Base-by-base conservation (phyloP, 176 grass and related monocot genomes). In the Rhynchospora breviuscula region DNA sequence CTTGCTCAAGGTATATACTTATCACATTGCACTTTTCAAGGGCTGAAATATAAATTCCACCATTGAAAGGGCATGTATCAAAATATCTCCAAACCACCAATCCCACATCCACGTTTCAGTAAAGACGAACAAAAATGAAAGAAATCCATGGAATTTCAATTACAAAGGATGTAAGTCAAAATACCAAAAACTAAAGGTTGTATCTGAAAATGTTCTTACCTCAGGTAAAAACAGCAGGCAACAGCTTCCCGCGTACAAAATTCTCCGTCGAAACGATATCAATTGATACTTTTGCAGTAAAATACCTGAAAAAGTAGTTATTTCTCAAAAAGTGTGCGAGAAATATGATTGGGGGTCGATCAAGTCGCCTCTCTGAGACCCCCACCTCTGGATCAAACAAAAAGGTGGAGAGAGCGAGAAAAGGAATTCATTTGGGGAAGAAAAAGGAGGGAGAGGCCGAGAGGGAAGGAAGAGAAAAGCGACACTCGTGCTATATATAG, bases 401-500 rank as follows among this genome's bases (percentile, higher is more conserved):
- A 15, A 18, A 53, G 26, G 52, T 59, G 26, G 53, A 40, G 62
- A 14, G 18, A 22, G 62, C 8, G 62, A 65, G 49, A 29, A 13
- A 44, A 79, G 18, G 54, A 51, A 73, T 73, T 19, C 69, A 73
- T 73, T 51, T 23, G 52, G 0, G 29, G 22, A 52, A 52, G n/a
- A 52, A 31, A 81, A 31, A 81, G 59, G 18, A 8, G 52, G 19
- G 70, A 29, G 26, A 29, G 26, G 26, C 26, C 26, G 57, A 60
- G 60, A 63, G 44, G 26, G 60, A 60, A 63, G 79, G 59, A 18
- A 45, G n/a, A 63, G 33, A 48, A 62, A 7, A 22, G 35, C 17
- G 40, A 62, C 53, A 63, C 59, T 44, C 35, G 18, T 62, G 52
- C 26, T 81, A 81, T 81, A 81, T 63, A 81, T 81, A 63, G 14